These are phyloP conservation scores for Gracilaria gracilis DNA, from an alignment of 23 red algal genomes.

Conservation along the genomic window DNA sequence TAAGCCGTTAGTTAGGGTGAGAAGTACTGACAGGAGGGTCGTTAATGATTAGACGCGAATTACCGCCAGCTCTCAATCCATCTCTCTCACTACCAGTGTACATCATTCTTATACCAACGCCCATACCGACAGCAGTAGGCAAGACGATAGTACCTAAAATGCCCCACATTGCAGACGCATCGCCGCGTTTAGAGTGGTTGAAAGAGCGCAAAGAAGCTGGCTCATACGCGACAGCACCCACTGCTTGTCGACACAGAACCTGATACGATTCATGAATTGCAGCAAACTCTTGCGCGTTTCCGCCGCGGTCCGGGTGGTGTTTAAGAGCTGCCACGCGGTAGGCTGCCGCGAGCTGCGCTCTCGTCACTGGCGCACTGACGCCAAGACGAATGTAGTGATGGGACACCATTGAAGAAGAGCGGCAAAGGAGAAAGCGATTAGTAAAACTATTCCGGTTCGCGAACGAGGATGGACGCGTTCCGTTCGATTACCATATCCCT, in stretches of 20 bases:
- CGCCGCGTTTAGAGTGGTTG: neutral
- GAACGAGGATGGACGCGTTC: neutral
- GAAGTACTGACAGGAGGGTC: neutral
- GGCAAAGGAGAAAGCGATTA: neutral
- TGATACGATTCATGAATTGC: constrained; percentile 54
- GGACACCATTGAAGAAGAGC: neutral
- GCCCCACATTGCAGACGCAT: constrained; percentile 42
- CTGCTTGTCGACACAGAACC: constrained; percentile 13
- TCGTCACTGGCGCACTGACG: constrained; percentile 33
- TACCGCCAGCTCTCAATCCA: constrained; percentile 66
- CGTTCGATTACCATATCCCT: neutral
- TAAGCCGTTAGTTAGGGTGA: neutral
- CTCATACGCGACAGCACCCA: neutral
- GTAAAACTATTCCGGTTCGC: neutral
- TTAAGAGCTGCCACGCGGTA: constrained; percentile 69
- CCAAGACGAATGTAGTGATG: constrained; percentile 55
- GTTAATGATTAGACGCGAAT: constrained; percentile 5
- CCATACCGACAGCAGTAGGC: constrained; percentile 55
- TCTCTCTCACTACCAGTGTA: constrained; percentile 43
- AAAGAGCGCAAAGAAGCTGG: constrained; percentile 63
- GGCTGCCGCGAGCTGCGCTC: constrained; percentile 53
- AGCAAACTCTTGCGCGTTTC: constrained; percentile 42
- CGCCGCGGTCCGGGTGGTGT: constrained; percentile 70
- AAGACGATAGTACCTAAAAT: constrained; percentile 58
- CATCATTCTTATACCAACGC: constrained; percentile 65